These are phyloP conservation scores for Paraphoma sp. DNA, from an alignment of 2,329 filamentous ascomycete genomes.

Conservation along the genomic window DNA sequence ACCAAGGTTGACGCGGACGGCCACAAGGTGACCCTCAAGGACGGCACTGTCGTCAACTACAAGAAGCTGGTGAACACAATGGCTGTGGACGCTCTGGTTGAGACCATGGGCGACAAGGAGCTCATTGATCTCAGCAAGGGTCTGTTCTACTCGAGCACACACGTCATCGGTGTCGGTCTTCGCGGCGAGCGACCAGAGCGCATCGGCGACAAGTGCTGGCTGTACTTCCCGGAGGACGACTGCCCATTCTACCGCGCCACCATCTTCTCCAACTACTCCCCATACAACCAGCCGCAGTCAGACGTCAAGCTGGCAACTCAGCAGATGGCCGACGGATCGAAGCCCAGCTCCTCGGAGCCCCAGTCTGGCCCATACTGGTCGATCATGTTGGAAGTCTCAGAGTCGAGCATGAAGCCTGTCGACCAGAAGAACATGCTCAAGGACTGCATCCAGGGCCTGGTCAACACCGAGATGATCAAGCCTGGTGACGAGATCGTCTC, in stretches of 20 bases:
- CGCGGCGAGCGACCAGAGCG: conserved; percentile 90
- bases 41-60: conserved; percentile 90
- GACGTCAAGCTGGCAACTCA: conserved; percentile 85
- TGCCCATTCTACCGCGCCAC: conserved; percentile 99
- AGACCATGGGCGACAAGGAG: conserved; percentile 87
- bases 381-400: conserved; percentile 98
- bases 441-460: conserved; percentile 92
- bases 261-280: conserved; percentile 99
- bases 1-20: conserved; percentile 84
- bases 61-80: conserved; percentile 95
- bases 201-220: conserved; percentile 99
- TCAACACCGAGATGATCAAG: conserved; percentile 98
- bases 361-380: conserved; percentile 98
- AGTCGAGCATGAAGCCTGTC: conserved; percentile 94
- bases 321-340: conserved; percentile 84
- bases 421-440: conserved; percentile 82
- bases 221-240: conserved; percentile 99
- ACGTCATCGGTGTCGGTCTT: conserved; percentile 95
- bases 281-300: conserved; percentile 90
- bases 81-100: conserved; percentile 87
- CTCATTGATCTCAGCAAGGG: conserved; percentile 83
- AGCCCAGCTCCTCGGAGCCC: conserved; percentile 73
- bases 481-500: conserved; percentile 93
- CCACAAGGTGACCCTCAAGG: conserved; percentile 81
- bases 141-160: conserved; percentile 95